Percentiles rank a stretch among this genome's conserved stretches.
phyloP scores from a whole-genome alignment of 2,329 filamentous ascomycete species.

The Grosmannia clavigera region DNA sequence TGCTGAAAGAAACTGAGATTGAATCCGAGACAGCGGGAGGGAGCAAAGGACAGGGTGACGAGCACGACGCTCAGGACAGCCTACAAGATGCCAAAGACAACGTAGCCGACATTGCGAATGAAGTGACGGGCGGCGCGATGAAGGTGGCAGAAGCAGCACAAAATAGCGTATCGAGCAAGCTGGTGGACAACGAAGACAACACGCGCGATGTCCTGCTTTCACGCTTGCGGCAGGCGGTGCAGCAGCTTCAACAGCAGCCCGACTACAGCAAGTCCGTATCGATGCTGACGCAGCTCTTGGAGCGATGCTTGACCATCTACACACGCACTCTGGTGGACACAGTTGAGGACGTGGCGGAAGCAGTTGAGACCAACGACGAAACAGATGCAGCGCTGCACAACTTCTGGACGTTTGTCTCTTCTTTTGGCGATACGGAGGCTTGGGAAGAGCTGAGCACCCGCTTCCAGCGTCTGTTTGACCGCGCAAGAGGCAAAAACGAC shows the following conservation, averaged over 20 bases:
- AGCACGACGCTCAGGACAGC: not conserved
- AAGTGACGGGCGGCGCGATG: constrained; percentile 39
- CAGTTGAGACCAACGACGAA: constrained; percentile 60
- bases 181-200: constrained; percentile 59
- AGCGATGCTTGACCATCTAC: constrained; percentile 68
- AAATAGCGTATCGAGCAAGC: constrained; percentile 60
- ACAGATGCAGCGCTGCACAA: constrained; percentile 65
- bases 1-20: constrained; percentile 32
- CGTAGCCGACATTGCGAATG: constrained; percentile 38
- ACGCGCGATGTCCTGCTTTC: constrained; percentile 44
- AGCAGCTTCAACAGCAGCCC: constrained; percentile 58
- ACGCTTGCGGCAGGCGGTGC: constrained; percentile 64
- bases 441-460: constrained; percentile 65
- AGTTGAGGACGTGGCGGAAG: constrained; percentile 52
- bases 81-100: constrained; percentile 30
- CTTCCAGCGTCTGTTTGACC: constrained; percentile 56
- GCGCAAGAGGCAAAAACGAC: constrained; percentile 55
- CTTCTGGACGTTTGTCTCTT: constrained; percentile 68
- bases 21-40: constrained; percentile 28
- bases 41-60: not conserved
- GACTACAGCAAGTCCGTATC: constrained; percentile 85
- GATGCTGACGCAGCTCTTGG: constrained; percentile 60
- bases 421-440: constrained; percentile 59
- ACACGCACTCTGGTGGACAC: constrained; percentile 60
- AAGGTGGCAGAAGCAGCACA: constrained; percentile 46